phyloP scores from a whole-genome alignment of 2,329 filamentous ascomycete genomes.

The Lomentospora prolificans region DNA sequence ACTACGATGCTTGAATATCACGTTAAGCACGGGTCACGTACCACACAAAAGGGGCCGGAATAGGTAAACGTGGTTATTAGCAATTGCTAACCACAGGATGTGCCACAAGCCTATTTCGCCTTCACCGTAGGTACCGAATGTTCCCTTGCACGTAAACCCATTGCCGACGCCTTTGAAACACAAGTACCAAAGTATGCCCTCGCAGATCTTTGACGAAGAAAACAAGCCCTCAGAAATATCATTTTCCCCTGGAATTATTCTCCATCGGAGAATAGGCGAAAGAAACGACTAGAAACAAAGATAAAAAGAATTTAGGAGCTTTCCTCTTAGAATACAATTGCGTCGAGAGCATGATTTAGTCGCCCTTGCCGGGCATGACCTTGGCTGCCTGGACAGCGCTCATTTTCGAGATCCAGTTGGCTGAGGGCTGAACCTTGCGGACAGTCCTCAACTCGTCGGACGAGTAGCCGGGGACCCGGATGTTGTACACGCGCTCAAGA shows the following conservation, averaged over 20 bases:
- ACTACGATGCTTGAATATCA: no score
- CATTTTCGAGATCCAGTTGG: constrained; percentile 93
- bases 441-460: constrained; percentile 92
- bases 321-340: no score
- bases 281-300: no score
- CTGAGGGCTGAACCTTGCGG: constrained; percentile 79
- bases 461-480: constrained; percentile 86
- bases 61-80: no score
- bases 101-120: constrained; percentile 3
- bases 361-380: constrained; percentile 57
- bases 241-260: no score
- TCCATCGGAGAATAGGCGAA: no score
- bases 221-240: no score
- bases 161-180: background rate
- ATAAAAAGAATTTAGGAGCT: no score
- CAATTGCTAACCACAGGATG: no score
- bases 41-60: no score
- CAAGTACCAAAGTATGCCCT: background rate
- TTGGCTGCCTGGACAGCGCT: constrained; percentile 92
- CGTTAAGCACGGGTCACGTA: no score
- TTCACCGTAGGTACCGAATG: background rate
- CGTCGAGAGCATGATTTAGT: constrained; percentile 18
- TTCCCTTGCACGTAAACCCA: background rate
- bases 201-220: background rate
- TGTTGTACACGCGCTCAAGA: constrained; percentile 78